Evolutionary conservation across 805 yeast species (phyloP).

Genomic region (Candida wancherniae): DNA sequence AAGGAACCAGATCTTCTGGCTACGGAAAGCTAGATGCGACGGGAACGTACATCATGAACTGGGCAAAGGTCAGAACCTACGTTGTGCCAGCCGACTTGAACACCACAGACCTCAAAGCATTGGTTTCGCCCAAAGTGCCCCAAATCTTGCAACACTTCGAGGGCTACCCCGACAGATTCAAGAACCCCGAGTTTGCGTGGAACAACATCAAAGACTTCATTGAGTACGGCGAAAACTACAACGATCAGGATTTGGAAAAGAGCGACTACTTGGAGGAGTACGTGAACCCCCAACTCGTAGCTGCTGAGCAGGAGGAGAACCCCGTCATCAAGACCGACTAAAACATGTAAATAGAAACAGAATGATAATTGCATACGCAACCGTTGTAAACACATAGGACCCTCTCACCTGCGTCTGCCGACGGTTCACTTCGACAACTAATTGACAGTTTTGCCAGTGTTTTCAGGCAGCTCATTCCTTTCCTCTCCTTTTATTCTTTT

Average conservation of each 20-base stretch:
- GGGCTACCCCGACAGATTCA: constrained; percentile 68
- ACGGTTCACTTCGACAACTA: no score
- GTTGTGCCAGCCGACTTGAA: constrained; percentile 62
- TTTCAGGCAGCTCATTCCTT: no score
- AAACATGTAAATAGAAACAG: constrained; percentile 5
- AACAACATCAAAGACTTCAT: constrained; percentile 72
- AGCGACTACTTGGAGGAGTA: constrained; percentile 33
- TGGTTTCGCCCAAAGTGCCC: constrained; percentile 73
- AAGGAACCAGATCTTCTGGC: constrained; percentile 95
- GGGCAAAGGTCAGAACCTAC: constrained; percentile 84
- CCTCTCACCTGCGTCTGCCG: no score
- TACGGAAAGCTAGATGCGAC: constrained; percentile 72
- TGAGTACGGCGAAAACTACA: constrained; percentile 58
- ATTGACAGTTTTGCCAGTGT: no score
- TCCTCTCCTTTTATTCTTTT: no score
- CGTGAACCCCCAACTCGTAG: constrained; percentile 23
- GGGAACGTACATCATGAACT: constrained; percentile 75
- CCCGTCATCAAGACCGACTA: constrained; percentile 9
- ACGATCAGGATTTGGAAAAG: constrained; percentile 32
- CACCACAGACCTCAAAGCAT: constrained; percentile 53
- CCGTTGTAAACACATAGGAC: no score
- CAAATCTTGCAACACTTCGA: constrained; percentile 59
- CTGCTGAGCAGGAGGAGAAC: constrained; percentile 13
- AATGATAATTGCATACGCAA: no score
- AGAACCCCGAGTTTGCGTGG: constrained; percentile 69